Evolutionary conservation across 2,329 filamentous ascomycete species (phyloP).

Genomic region (Sarocladium strictum): DNA sequence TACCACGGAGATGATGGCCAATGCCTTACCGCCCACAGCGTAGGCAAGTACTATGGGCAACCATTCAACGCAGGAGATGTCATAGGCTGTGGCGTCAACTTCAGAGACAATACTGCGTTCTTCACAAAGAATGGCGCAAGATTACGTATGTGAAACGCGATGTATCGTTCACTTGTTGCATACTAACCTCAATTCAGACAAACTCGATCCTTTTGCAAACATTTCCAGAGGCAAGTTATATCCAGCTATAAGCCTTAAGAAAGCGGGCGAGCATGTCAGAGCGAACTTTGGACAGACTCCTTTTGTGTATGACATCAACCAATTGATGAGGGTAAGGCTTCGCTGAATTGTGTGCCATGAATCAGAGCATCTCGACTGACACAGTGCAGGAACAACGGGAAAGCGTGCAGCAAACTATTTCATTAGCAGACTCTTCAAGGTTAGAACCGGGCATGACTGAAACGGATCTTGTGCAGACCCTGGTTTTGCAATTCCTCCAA

Average conservation of each 20-base stretch:
- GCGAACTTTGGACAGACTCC: conserved; percentile 67
- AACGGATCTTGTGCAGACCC: conserved; percentile 70
- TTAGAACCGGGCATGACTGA: conserved; percentile 64
- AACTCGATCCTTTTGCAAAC: conserved; percentile 55
- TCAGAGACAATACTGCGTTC: conserved; percentile 57
- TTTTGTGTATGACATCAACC: conserved; percentile 89
- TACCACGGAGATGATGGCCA: conserved; percentile 66
- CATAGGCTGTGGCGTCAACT: conserved; percentile 63
- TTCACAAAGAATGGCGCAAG: conserved; percentile 58
- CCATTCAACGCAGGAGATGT: conserved; percentile 50
- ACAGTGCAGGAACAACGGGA: conserved; percentile 49
- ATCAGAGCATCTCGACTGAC: background rate
- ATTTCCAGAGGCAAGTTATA: conserved; percentile 59
- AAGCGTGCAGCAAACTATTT: conserved; percentile 56
- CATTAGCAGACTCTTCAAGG: conserved; percentile 47
- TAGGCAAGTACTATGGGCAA: conserved; percentile 52
- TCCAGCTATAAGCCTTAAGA: conserved; percentile 60
- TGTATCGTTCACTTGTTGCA: no score
- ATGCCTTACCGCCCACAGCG: conserved; percentile 49
- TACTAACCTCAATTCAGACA: conserved; percentile 35
- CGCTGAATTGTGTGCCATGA: background rate
- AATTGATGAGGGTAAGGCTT: conserved; percentile 65
- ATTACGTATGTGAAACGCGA: conserved; percentile 13
- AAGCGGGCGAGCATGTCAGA: conserved; percentile 53
- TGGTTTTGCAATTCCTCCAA: conserved; percentile 80